Conservation (phyloP, 768 basidiomycete genomes). For the Mycena capillaripes region DNA sequence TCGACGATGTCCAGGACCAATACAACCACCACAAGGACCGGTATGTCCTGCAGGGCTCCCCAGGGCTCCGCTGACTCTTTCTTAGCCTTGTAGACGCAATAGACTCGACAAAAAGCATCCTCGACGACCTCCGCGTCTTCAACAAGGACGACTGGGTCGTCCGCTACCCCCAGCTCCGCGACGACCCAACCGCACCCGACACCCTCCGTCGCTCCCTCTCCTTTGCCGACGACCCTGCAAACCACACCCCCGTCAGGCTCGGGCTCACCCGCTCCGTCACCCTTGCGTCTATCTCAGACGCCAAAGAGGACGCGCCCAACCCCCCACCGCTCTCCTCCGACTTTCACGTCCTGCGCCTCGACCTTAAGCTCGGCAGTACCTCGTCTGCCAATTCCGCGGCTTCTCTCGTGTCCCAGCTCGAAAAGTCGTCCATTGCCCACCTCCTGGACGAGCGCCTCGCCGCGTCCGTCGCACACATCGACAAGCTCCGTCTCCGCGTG, state of each 20-base stretch:
- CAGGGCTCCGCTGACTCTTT: slow-evolving; percentile 17
- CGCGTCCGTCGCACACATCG: slow-evolving; percentile 81
- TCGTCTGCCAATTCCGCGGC: slow-evolving; percentile 74
- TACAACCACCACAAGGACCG: slow-evolving; percentile 83
- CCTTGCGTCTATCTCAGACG: slow-evolving; percentile 65
- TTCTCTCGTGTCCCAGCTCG: slow-evolving; percentile 90
- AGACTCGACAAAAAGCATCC: slow-evolving; percentile 75
- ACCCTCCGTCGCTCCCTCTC: slow-evolving; percentile 77
- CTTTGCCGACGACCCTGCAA: slow-evolving; percentile 86
- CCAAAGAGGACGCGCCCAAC: slow-evolving; percentile 47
- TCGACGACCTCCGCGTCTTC: slow-evolving; percentile 81
- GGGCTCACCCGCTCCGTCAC: slow-evolving; percentile 73
- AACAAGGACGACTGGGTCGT: slow-evolving; percentile 92
- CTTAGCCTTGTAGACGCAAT: slow-evolving; percentile 83
- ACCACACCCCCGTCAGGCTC: slow-evolving; percentile 73
- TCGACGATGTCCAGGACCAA: slow-evolving; percentile 81
- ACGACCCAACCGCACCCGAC: slow-evolving; percentile 50
- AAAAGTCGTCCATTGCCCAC: slow-evolving; percentile 93
- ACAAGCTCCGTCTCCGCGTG: slow-evolving; percentile 88
- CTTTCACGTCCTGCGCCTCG: slow-evolving; percentile 91
- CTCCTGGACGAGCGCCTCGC: slow-evolving; percentile 89
- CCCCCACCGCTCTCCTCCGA: slow-evolving; percentile 61
- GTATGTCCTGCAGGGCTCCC: slow-evolving; percentile 62
- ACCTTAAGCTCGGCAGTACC: slow-evolving; percentile 90
- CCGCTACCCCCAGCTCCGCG: slow-evolving; percentile 84